Percentiles rank a stretch among this genome's conserved stretches.
Conservation (phyloP, 768 basidiomycete genomes). For the Crepidotus variabilis region DNA sequence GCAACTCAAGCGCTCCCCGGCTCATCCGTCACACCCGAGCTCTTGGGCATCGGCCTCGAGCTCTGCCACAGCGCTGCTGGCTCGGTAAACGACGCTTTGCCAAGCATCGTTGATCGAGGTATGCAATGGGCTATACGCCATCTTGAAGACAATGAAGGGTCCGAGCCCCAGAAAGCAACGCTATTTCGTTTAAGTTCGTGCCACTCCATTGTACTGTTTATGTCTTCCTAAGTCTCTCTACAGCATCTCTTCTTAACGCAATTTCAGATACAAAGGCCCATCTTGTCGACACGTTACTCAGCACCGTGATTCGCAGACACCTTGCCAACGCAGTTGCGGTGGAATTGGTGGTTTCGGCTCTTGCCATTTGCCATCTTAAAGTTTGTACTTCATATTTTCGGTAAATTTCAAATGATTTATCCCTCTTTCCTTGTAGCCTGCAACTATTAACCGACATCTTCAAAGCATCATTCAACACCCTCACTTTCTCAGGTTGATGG, state of each 20-base stretch:
- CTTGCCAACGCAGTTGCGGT: constrained; percentile 40
- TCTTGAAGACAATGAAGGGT: constrained; percentile 31
- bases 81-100: constrained; percentile 21
- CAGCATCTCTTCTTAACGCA: constrained; percentile 27
- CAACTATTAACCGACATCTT: constrained; percentile 67
- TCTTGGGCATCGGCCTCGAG: constrained; percentile 19
- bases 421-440: constrained; percentile 42
- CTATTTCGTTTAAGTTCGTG: constrained; percentile 38
- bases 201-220: constrained; percentile 1
- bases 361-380: constrained; percentile 53
- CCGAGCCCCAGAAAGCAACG: constrained; percentile 15
- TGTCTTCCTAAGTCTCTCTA: constrained; percentile 8
- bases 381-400: constrained; percentile 20
- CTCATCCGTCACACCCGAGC: neutral
- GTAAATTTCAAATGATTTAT: neutral
- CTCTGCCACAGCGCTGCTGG: constrained; percentile 7
- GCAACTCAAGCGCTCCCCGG: neutral
- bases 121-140: constrained; percentile 51
- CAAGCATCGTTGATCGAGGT: constrained; percentile 37
- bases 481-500: constrained; percentile 46
- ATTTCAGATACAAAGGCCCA: constrained; percentile 43
- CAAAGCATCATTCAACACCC: constrained; percentile 74
- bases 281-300: constrained; percentile 68
- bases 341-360: constrained; percentile 37
- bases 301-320: constrained; percentile 57